Base-by-base conservation (phyloP, 2,329 filamentous ascomycete species). In the Scedosporium dehoogii region DNA sequence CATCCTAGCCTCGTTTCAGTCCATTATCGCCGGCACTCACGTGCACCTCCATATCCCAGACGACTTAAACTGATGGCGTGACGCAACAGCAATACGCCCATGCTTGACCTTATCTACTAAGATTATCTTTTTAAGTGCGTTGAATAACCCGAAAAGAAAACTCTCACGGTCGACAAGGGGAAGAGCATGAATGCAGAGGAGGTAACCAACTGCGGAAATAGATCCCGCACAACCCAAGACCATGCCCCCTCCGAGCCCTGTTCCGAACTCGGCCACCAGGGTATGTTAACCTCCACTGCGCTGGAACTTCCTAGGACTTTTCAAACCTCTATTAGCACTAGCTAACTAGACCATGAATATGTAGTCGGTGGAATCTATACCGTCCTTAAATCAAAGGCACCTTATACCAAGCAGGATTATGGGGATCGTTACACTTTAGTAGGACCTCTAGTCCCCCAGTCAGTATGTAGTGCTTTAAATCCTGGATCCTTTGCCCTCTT, bases 331-430 rank as follows among this genome's bases (percentile, higher is more conserved):
- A n/a, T n/a, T n/a, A 48, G 14, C 2, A 48, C 44, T 4, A 12
- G 18, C 44, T 48, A 6, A 48, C 44, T 2, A 3, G n/a, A n/a
- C 44, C 18, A 4, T 48, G n/a, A 3, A 18, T 48, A 18, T 21
- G 33, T 55, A 61, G 51, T 61, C 12, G 59, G 59, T 14, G 59
- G 59, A 14, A 44, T 61, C 21, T 55, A 56, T 33, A 61, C 59
- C 5, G 59, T 61, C 18, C 9, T 61, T 6, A 57, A 56, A 27
- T 56, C 59, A 14, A 61, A 61, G 27, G 46, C 48, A 12, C 29
- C 33, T 10, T 21, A 38, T 16, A 56, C 48, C 10, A 42, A 23
- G 4, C n/a, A 33, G 10, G 21, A 61, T 23, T 61, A 56, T n/a
- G 59, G 33, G 4, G 59, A 61, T 21, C 27, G 51, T 9, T 61